Conservation (phyloP, 768 basidiomycete genomes). For the Podaxis sp. region DNA sequence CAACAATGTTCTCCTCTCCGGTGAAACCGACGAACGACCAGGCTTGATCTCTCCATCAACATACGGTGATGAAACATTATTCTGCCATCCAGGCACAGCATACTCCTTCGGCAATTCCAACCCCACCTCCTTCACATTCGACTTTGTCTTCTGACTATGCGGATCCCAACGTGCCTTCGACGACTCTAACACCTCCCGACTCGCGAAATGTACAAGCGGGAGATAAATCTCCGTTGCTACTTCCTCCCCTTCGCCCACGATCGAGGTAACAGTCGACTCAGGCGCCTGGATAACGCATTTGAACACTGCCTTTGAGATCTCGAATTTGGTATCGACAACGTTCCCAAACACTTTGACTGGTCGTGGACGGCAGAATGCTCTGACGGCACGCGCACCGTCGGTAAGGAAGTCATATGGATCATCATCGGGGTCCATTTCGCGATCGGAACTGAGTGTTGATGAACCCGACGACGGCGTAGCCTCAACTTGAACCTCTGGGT, state of each 20-base stretch:
- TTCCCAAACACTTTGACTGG: conserved; percentile 74
- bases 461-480: neutral
- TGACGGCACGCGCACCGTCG: conserved; percentile 80
- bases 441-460: neutral
- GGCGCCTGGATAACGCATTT: conserved; percentile 53
- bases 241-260: conserved; percentile 28
- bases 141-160: conserved; percentile 1
- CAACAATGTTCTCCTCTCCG: conserved; percentile 16
- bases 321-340: conserved; percentile 68
- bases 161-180: conserved; percentile 14
- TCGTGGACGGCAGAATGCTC: conserved; percentile 85
- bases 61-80: neutral
- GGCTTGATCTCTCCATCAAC: neutral
- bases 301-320: conserved; percentile 70
- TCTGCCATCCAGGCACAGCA: neutral
- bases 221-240: conserved; percentile 89
- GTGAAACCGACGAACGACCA: neutral
- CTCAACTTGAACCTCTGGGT: neutral
- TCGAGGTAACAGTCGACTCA: conserved; percentile 45
- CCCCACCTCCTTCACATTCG: neutral
- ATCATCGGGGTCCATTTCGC: conserved; percentile 30
- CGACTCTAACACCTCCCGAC: conserved; percentile 30
- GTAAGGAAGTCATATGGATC: conserved; percentile 75
- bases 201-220: conserved; percentile 87
- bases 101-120: conserved; percentile 12